A percentile compares a stretch with the other conserved stretches of the same genome.
Evolutionary conservation across 108 stramenopile genomes (phyloP).

Genomic region (Skeletonema marinoi): DNA sequence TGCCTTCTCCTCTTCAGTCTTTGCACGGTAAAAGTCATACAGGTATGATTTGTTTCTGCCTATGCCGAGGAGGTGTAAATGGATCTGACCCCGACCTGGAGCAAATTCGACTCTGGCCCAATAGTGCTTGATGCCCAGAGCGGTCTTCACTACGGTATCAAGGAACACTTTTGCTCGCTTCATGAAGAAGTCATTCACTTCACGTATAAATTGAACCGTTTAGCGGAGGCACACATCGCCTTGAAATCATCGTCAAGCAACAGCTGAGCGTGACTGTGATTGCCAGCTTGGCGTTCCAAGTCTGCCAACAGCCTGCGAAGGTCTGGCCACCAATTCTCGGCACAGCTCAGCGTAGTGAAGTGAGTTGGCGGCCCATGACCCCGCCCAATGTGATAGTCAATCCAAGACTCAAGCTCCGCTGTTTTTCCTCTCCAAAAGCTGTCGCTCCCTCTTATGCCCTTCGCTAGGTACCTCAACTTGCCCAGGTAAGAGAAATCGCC

Average conservation of each 20-base stretch:
- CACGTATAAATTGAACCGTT: too few relatives aligned
- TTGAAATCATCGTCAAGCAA: too few relatives aligned
- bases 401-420: slow-evolving; percentile 27
- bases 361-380: too few relatives aligned
- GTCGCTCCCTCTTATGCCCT: slow-evolving; percentile 10
- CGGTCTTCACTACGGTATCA: slow-evolving; percentile 14
- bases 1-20: slow-evolving; percentile 4
- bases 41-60: slow-evolving; percentile 13
- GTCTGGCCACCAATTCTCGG: too few relatives aligned
- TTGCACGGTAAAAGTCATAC: slow-evolving; percentile 12
- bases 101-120: slow-evolving; percentile 37
- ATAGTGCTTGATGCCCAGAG: slow-evolving; percentile 19
- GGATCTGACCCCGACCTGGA: slow-evolving; percentile 23
- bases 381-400: slow-evolving; percentile 23
- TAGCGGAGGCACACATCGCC: too few relatives aligned
- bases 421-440: slow-evolving; percentile 20
- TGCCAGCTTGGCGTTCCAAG: too few relatives aligned
- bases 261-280: too few relatives aligned
- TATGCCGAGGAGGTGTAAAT: slow-evolving; percentile 27
- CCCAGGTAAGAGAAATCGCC: slow-evolving; percentile 4
- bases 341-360: too few relatives aligned
- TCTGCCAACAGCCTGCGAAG: too few relatives aligned
- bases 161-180: slow-evolving; percentile 12
- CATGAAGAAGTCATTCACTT: slow-evolving; percentile 43
- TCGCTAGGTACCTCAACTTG: slow-evolving; percentile 5